These are phyloP conservation scores for Picea sitchensis DNA, from an alignment of 75 land plant genomes.

Conservation along the genomic window DNA sequence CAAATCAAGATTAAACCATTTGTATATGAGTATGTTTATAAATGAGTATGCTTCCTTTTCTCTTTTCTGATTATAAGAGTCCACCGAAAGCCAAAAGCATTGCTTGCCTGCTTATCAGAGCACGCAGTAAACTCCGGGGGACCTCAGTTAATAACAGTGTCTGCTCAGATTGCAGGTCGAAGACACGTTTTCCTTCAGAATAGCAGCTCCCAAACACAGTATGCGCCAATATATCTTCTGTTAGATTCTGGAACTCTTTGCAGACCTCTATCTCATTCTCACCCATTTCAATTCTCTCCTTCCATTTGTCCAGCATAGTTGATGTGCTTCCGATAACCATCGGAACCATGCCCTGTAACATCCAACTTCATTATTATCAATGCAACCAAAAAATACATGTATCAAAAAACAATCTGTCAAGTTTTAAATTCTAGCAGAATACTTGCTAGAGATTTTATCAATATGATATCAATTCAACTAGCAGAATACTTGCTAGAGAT, in stretches of 20 bases:
- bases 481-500: too few relatives aligned
- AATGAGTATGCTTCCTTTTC: too few relatives aligned
- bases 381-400: too few relatives aligned
- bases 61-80: neutral
- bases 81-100: neutral
- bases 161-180: slow-evolving; percentile 19
- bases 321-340: slow-evolving; percentile 9
- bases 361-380: too few relatives aligned
- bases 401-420: too few relatives aligned
- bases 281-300: slow-evolving; percentile 13
- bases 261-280: slow-evolving; percentile 43
- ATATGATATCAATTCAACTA: too few relatives aligned
- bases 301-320: slow-evolving; percentile 31
- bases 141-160: slow-evolving; percentile 6
- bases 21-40: too few relatives aligned
- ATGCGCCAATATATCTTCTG: slow-evolving; percentile 30
- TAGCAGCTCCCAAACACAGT: slow-evolving; percentile 43
- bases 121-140: neutral
- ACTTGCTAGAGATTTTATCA: too few relatives aligned
- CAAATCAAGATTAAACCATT: too few relatives aligned
- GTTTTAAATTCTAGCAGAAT: too few relatives aligned
- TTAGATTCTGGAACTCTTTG: slow-evolving; percentile 28
- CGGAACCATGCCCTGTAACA: neutral
- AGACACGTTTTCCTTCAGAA: slow-evolving; percentile 34
- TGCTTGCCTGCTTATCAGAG: slow-evolving; percentile 1